Conservation (phyloP, 805 yeast species). For the Komagataella kurtzmanii region DNA sequence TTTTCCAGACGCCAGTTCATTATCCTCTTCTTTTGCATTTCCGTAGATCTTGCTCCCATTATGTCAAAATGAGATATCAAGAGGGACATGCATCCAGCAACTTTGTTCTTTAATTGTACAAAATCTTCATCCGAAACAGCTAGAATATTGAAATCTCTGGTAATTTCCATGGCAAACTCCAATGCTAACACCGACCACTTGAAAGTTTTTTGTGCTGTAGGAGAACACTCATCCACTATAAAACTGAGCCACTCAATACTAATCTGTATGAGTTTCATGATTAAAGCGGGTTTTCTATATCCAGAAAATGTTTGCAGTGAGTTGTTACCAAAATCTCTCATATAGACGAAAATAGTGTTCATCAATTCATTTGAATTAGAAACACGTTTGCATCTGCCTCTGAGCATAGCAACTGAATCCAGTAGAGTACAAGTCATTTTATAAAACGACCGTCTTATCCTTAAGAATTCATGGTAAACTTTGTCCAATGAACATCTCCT, state of each 20-base stretch:
- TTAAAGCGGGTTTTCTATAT: constrained; percentile 50
- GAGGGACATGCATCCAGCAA: constrained; percentile 88
- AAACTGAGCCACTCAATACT: constrained; percentile 88
- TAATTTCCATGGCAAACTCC: constrained; percentile 92
- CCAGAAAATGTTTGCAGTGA: constrained; percentile 54
- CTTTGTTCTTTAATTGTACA: constrained; percentile 56
- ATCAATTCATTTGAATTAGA: constrained; percentile 65
- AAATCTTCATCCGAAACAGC: constrained; percentile 72
- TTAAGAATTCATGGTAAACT: constrained; percentile 61
- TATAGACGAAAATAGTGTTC: constrained; percentile 61
- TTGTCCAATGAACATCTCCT: constrained; percentile 57
- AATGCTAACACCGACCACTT: constrained; percentile 94
- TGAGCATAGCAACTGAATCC: constrained; percentile 38
- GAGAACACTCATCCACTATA: constrained; percentile 87
- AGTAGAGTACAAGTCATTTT: constrained; percentile 54
- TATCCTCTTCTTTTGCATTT: constrained; percentile 42
- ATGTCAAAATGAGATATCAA: constrained; percentile 93
- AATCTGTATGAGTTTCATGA: constrained; percentile 58
- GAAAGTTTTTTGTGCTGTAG: constrained; percentile 83
- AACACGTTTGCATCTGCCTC: constrained; percentile 40
- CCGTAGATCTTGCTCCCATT: constrained; percentile 92
- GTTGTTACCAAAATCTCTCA: constrained; percentile 70
- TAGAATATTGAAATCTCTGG: constrained; percentile 78
- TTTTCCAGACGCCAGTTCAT: constrained; percentile 34
- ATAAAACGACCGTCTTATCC: constrained; percentile 53